Evolutionary conservation across 2,329 filamentous ascomycete species (phyloP).

Genomic region (Phaeophleospora eucalypticola): DNA sequence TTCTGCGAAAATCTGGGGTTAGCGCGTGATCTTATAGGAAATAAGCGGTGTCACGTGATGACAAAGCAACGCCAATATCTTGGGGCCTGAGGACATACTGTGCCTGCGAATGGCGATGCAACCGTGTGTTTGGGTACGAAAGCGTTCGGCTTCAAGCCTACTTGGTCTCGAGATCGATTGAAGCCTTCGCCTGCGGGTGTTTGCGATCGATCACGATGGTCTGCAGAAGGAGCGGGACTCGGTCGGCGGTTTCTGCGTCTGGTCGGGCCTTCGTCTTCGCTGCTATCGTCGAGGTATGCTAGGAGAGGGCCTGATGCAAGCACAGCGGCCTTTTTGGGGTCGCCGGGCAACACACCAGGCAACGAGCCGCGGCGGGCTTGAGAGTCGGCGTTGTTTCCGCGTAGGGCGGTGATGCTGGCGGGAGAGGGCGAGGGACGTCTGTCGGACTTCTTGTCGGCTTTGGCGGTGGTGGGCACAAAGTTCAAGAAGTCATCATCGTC

Average conservation of each 20-base stretch:
- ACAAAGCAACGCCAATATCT: background rate
- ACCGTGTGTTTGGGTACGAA: constrained; percentile 29
- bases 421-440: constrained; percentile 31
- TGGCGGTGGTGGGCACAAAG: constrained; percentile 6
- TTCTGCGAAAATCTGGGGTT: constrained; percentile 23
- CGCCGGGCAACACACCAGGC: constrained; percentile 10
- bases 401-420: constrained; percentile 14
- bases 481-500: constrained; percentile 31
- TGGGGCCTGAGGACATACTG: constrained; percentile 18
- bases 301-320: constrained; percentile 30
- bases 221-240: constrained; percentile 32
- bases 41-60: constrained; percentile 16
- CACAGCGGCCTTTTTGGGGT: constrained; percentile 20
- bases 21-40: constrained; percentile 10
- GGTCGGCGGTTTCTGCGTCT: constrained; percentile 21
- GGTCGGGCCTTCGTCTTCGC: constrained; percentile 21
- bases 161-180: constrained; percentile 11
- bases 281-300: constrained; percentile 33
- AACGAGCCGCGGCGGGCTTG: constrained; percentile 21
- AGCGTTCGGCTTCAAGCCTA: constrained; percentile 11
- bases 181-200: constrained; percentile 24
- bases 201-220: constrained; percentile 18
- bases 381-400: constrained; percentile 17
- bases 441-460: constrained; percentile 14
- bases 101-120: constrained; percentile 34